Conservation (phyloP, 352 stramenopile genomes). For the Globisporangium irregulare region DNA sequence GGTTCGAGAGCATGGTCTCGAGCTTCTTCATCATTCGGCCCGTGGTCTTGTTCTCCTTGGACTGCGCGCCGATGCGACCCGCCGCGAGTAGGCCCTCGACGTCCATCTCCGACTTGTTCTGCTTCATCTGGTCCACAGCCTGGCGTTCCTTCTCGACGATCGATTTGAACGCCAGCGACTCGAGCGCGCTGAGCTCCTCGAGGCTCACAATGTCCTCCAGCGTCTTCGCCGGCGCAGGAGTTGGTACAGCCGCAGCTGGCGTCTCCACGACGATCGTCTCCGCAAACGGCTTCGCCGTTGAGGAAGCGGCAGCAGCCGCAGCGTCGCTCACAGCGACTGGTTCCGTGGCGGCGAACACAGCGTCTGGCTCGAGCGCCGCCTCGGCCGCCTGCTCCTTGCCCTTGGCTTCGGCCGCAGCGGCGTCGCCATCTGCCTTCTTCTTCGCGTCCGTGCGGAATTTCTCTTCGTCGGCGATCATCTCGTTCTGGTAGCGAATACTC, state of each 20-base stretch:
- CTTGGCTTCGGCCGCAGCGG: slow-evolving; percentile 31
- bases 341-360: neutral
- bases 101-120: slow-evolving; percentile 89
- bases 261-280: slow-evolving; percentile 7
- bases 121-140: slow-evolving; percentile 79
- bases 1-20: slow-evolving; percentile 92
- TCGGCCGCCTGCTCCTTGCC: slow-evolving; percentile 22
- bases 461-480: slow-evolving; percentile 91
- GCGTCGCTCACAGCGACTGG: neutral
- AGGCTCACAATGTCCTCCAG: slow-evolving; percentile 79
- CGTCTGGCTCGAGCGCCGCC: slow-evolving; percentile 10
- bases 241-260: slow-evolving; percentile 18
- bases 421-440: slow-evolving; percentile 75
- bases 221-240: slow-evolving; percentile 32
- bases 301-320: neutral
- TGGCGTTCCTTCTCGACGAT: slow-evolving; percentile 86
- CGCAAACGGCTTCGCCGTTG: slow-evolving; percentile 18
- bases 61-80: slow-evolving; percentile 76
- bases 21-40: slow-evolving; percentile 91
- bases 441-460: slow-evolving; percentile 87
- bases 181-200: slow-evolving; percentile 75
- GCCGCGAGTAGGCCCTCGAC: slow-evolving; percentile 74
- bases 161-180: slow-evolving; percentile 85
- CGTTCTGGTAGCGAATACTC: slow-evolving; percentile 95
- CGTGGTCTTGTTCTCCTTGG: slow-evolving; percentile 87